These are phyloP conservation scores for Cryptosporidium sp. DNA, from an alignment of 169 alveolate species.

Conservation along the genomic window DNA sequence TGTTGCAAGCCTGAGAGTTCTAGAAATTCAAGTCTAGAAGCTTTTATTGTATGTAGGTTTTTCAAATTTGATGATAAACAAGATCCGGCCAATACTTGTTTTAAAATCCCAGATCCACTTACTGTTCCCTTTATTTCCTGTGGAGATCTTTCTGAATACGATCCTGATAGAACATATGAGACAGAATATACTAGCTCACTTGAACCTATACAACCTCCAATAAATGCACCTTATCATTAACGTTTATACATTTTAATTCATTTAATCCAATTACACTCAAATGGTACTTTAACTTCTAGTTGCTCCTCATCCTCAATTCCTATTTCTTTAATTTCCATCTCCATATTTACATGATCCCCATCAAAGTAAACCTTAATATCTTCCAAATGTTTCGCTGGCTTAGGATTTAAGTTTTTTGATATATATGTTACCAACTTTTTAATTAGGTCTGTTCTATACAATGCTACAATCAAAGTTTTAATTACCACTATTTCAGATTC, in stretches of 20 bases:
- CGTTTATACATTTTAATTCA: background rate
- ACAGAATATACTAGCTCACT: conserved; percentile 29
- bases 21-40: conserved; percentile 88
- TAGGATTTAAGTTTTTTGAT: conserved; percentile 46
- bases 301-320: conserved; percentile 66
- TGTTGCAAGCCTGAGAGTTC: conserved; percentile 90
- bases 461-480: conserved; percentile 26
- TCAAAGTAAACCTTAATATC: conserved; percentile 58
- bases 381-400: background rate
- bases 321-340: background rate
- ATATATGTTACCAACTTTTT: conserved; percentile 26
- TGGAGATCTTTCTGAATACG: conserved; percentile 63
- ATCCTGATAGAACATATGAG: conserved; percentile 72
- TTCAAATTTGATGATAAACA: conserved; percentile 8
- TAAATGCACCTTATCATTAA: conserved; percentile 70
- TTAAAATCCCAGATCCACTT: conserved; percentile 43
- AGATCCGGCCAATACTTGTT: background rate
- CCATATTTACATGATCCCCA: conserved; percentile 25
- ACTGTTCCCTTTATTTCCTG: conserved; percentile 62
- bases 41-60: conserved; percentile 85
- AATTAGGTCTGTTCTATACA: conserved; percentile 25
- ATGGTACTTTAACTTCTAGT: conserved; percentile 58
- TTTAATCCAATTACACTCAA: conserved; percentile 48
- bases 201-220: conserved; percentile 67
- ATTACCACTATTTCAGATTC: conserved; percentile 40